Evolutionary conservation across 1,284 basidiomycete genomes (phyloP), one percentile per base, ranked within the genome.

Genomic region (Cutaneotrichosporon sp.): DNA sequence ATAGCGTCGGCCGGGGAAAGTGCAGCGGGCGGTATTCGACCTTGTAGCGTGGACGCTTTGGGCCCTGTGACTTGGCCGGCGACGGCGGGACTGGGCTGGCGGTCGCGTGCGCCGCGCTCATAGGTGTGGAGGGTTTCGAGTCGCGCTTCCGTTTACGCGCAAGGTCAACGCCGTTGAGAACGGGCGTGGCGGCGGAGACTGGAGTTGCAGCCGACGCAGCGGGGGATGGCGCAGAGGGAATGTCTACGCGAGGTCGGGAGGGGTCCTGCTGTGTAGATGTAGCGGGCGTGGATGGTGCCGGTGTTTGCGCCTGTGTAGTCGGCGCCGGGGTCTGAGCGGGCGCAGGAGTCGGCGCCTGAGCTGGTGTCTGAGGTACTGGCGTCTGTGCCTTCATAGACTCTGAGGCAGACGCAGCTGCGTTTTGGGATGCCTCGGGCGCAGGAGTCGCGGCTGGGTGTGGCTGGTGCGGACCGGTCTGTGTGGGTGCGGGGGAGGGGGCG

Each of bases 1-100:
- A 91, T 55, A 84, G 79, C 0, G 84, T 85, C n/a, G 87, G 83
- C 23, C 88, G 73, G 52, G 87, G 85, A 22, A 88, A 83, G 10
- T 82, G 82, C 15, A 90, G 77, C 0, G 94, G 94, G 22, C 87
- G 78, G 69, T 97, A 98, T 76, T 92, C 88, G 62, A 97, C 88
- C 75, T 87, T 89, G 65, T 88, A 85, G 55, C 90, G 83, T 35
- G 82, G 72, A 8, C 77, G 73, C 55, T 65, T 74, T 30, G 60
- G 68, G 8, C 23, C 42, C 1, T 43, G 23, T 17, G 51, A 34
- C 33, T 37, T 42, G 14, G 39, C 8, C 3, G 45, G 33, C 35
- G 39, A n/a, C 10, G 44, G 34, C 2, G 42, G 22, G 33, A 42
- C 23, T 4, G 53, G 53, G 14, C 23, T 50, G 8, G 37, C 22